A percentile compares a stretch with the other conserved stretches of the same genome.
Conservation (phyloP, 768 basidiomycete genomes). For the Collybia sp. region DNA sequence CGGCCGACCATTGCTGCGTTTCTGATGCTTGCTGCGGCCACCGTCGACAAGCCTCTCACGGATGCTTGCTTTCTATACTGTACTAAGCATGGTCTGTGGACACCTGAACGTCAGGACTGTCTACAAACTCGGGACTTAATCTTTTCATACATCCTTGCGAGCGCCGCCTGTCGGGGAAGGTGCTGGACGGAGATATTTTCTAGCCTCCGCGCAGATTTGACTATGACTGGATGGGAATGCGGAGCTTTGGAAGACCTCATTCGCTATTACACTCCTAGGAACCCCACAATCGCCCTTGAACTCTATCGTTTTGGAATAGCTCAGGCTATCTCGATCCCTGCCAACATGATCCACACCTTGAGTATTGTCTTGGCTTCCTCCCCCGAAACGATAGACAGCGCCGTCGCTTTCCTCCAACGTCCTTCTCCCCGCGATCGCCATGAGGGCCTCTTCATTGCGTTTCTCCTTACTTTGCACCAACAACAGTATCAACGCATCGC, state of each 20-base stretch:
- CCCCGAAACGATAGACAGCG: slow-evolving; percentile 19
- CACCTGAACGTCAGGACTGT: slow-evolving; percentile 7
- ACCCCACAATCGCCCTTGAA: slow-evolving; percentile 23
- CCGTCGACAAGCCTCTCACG: slow-evolving; percentile 30
- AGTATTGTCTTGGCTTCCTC: slow-evolving; percentile 24
- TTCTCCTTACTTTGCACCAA: slow-evolving; percentile 32
- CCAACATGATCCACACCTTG: slow-evolving; percentile 20
- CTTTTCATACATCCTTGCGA: slow-evolving; percentile 27
- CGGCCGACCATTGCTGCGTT: slow-evolving; percentile 34
- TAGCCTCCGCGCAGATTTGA: slow-evolving; percentile 17
- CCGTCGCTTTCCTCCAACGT: slow-evolving; percentile 26
- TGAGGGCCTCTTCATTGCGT: slow-evolving; percentile 30
- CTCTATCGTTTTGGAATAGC: slow-evolving; percentile 27
- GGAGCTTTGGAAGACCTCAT: slow-evolving; percentile 19
- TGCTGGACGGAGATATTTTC: slow-evolving; percentile 24
- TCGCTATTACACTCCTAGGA: slow-evolving; percentile 17
- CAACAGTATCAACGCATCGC: slow-evolving; percentile 25
- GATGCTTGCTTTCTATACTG: slow-evolving; percentile 30
- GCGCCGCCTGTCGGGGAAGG: slow-evolving; percentile 19
- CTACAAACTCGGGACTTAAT: slow-evolving; percentile 26
- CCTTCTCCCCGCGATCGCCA: slow-evolving; percentile 25
- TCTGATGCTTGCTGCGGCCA: slow-evolving; percentile 36
- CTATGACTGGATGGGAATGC: slow-evolving; percentile 17
- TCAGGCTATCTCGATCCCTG: slow-evolving; percentile 16
- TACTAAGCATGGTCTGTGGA: slow-evolving; percentile 18